Base-by-base conservation (phyloP, 495 filamentous ascomycete genomes). In the Xylaria palmicola region DNA sequence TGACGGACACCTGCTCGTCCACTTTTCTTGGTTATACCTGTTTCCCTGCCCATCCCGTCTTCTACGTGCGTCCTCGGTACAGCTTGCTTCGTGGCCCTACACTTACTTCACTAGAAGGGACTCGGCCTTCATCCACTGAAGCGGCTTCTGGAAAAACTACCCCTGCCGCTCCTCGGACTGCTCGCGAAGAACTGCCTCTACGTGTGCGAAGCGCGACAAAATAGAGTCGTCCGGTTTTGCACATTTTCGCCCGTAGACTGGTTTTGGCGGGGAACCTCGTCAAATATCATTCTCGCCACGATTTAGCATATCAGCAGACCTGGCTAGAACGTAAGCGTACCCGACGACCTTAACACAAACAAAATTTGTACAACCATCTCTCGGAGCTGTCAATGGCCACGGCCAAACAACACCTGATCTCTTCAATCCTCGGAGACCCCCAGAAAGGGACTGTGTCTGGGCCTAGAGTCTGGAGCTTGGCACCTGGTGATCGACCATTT, bases 391-490 rank as follows among this genome's bases (percentile, higher is more conserved):
- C 50, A 62, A 62, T 62, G 60, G 52, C 60, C 60, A 56, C 59
- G 50, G 60, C 60, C 52, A 50, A 32, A 62, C 43, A 51, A 50
- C 19, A 48, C 24, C 52, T 57, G 26, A 41, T 49, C 52, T 56
- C 34, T 27, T 32, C 29, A 54, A 53, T 7, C 22, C 48, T 56
- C 45, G 44, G 45, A 24, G 53, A 49, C 40, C 40, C 51, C 19
- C 45, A 44, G 32, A 51, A 43, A 26, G 36, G 37, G 26, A 54
- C 27, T 45, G 47, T 60, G 37, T 49, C 12, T 50, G 30, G 60
- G 60, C 51, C 44, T 62, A 47, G 64, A 58, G 51, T 68, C 60
- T 53, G 62, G 52, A 71, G 62, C 45, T 66, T 63, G 58, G 59
- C 53, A 44, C 64, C 59, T 36, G 60, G 60, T 29, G 30, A 57